Evolutionary conservation across 2,329 filamentous ascomycete species (phyloP).

Genomic region (Epichloe baconii): DNA sequence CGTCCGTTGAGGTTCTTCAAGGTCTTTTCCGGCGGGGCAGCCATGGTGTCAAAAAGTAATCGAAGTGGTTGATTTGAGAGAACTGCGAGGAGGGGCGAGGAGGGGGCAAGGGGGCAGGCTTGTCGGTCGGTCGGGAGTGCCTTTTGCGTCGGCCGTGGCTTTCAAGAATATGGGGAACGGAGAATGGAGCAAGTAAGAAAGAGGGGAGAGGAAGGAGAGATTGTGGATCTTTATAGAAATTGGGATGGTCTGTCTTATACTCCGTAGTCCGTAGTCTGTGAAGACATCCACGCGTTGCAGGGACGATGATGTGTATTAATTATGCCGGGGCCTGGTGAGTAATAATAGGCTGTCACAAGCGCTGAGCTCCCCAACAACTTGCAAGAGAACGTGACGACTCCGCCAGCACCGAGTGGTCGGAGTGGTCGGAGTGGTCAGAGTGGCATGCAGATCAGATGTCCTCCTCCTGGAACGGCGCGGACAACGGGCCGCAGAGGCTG

Average conservation of each 20-base stretch:
- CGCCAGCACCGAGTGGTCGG: too few species aligned
- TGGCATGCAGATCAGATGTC: too few species aligned
- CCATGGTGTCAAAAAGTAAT: conserved; percentile 37
- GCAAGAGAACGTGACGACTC: too few species aligned
- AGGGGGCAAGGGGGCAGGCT: background rate
- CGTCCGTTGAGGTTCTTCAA: conserved; percentile 55
- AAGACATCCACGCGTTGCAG: background rate
- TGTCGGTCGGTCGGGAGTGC: background rate
- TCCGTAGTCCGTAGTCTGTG: background rate
- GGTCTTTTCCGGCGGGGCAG: conserved; percentile 54
- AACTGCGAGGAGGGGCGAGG: background rate
- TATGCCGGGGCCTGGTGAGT: too few species aligned
- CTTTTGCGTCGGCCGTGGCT: background rate
- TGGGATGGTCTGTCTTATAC: too few species aligned
- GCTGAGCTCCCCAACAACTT: too few species aligned
- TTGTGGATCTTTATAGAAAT: background rate
- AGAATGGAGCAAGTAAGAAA: background rate
- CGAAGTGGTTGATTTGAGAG: background rate
- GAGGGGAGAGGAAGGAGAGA: background rate
- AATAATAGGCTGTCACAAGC: too few species aligned
- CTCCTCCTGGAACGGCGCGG: too few species aligned
- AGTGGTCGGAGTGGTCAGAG: too few species aligned
- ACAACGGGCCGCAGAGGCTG: too few species aligned
- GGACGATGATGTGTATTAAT: background rate
- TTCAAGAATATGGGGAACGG: background rate